Evolutionary conservation across 2,329 filamentous ascomycete genomes (phyloP).

Genomic region (Aspergillus spinulosporus): DNA sequence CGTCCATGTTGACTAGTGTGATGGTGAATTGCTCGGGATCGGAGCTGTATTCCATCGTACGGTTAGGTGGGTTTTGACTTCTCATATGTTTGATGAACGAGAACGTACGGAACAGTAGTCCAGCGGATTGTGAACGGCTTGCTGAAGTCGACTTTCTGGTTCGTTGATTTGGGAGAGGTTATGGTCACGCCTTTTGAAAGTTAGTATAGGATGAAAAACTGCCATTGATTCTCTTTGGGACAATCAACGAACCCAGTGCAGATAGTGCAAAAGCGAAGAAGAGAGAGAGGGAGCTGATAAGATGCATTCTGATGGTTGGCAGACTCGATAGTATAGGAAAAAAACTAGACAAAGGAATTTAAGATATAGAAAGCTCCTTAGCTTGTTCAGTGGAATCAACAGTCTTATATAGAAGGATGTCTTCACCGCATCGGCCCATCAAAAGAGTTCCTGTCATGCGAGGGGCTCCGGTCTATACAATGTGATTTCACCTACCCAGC

Average conservation of each 20-base stretch:
- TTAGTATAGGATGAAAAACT: background rate
- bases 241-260: slow-evolving; percentile 28
- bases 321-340: too few species aligned
- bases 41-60: slow-evolving; percentile 29
- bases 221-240: too few species aligned
- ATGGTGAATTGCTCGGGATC: slow-evolving; percentile 45
- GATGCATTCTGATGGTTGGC: slow-evolving; percentile 30
- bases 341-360: background rate
- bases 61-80: slow-evolving; percentile 2
- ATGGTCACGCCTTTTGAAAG: slow-evolving; percentile 32
- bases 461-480: slow-evolving; percentile 9
- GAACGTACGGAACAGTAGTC: slow-evolving; percentile 38
- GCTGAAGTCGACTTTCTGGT: slow-evolving; percentile 39
- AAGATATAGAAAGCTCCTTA: background rate
- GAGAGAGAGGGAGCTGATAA: slow-evolving; percentile 23
- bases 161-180: slow-evolving; percentile 32
- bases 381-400: background rate
- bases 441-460: slow-evolving; percentile 5
- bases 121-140: slow-evolving; percentile 42
- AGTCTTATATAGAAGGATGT: slow-evolving; percentile 8
- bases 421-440: slow-evolving; percentile 8
- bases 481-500: background rate
- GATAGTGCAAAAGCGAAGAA: slow-evolving; percentile 32
- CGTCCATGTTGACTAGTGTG: slow-evolving; percentile 44
- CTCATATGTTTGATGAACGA: background rate